Base-by-base conservation (phyloP, 768 basidiomycete genomes). In the Phlebiopsis flavidoalba region DNA sequence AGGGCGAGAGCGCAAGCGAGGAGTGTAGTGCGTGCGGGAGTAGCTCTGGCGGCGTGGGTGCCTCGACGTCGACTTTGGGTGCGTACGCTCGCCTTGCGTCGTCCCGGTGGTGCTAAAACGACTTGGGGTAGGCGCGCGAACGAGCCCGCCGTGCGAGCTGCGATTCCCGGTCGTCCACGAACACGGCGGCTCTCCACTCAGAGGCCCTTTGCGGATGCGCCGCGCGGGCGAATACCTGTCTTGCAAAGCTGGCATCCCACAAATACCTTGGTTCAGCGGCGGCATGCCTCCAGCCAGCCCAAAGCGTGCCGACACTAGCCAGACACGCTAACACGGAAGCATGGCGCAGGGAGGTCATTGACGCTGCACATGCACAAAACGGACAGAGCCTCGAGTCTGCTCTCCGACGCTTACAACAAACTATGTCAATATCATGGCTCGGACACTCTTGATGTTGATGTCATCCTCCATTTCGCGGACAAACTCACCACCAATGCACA, bases 391-490 rank as follows among this genome's bases (percentile, higher is more conserved):
- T 43, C 40, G 17, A 12, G n/a, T 57, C 45, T 35, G 77, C 77
- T 10, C 82, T 80, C n/a, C 81, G 55, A 66, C 15, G 67, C 71
- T 5, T 82, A 77, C 65, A 61, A 66, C 57, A 45, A 63, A n/a
- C 64, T 69, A 0, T 24, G 60, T 59, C 49, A 52, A 62, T 17
- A 37, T 22, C 8, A 62, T n/a, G 26, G 48, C 22, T 59, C 62
- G 64, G 21, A 37, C 62, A 21, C 17, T 59, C 17, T 71, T 70
- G 58, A 58, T 12, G 55, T 63, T 58, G 74, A 71, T 3, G 40
- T 43, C 51, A 65, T 70, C 26, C 64, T 67, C 55, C 57, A 46
- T 14, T 71, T 74, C 43, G 69, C 71, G 1, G 73, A 71, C 47
- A 63, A 58, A 37, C 52, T 74, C 21, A 46, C 66, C 8, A 53